Evolutionary conservation across 148 eudicot genomes (phyloP).

Genomic region (Nyssa sinensis): DNA sequence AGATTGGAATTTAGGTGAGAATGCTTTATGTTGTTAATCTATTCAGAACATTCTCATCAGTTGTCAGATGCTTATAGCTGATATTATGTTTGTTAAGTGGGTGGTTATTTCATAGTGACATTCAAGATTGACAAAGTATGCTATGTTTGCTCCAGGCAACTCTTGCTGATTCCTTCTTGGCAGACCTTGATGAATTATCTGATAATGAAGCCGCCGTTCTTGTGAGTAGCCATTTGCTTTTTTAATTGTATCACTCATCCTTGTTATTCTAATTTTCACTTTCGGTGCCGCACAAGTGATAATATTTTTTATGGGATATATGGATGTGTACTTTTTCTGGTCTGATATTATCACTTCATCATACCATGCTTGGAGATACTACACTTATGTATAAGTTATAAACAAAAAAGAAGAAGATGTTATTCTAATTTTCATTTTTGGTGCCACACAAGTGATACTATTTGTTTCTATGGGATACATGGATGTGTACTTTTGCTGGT

Average conservation of each 20-base stretch:
- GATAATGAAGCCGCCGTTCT: constrained; percentile 71
- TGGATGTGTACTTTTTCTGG: not conserved
- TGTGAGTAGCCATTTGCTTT: constrained; percentile 41
- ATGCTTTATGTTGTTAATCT: too few relatives aligned
- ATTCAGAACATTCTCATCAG: not conserved
- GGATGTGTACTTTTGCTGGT: not conserved
- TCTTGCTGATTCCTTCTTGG: constrained; percentile 89
- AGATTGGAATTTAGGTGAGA: too few relatives aligned
- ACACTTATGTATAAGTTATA: not conserved
- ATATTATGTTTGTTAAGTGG: not conserved
- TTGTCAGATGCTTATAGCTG: not conserved
- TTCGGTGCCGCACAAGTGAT: not conserved
- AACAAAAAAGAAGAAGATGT: not conserved
- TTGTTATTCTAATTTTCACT: not conserved
- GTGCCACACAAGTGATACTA: not conserved
- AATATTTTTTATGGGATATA: not conserved
- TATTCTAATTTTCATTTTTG: not conserved
- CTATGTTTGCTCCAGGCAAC: constrained; percentile 57
- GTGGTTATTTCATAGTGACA: not conserved
- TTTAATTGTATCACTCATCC: not conserved
- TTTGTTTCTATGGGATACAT: not conserved
- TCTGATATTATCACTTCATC: not conserved
- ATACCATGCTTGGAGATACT: not conserved
- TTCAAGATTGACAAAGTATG: not conserved
- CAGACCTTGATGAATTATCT: constrained; percentile 93